Conservation (phyloP, 176 grass and related monocot species). For the Hordeum vulgare region DNA sequence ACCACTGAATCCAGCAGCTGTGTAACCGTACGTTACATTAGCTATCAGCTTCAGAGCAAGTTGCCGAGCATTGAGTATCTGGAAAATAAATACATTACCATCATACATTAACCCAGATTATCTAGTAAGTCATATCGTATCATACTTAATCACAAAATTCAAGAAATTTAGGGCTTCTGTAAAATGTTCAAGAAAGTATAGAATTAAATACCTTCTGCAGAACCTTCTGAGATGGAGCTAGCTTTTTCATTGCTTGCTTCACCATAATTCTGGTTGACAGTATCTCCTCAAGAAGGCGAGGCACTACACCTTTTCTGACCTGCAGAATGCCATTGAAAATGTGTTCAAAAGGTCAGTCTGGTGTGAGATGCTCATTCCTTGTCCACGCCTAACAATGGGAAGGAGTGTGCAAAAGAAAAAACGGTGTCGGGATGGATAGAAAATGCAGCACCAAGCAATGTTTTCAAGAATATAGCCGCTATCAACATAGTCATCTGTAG, state of each 20-base stretch:
- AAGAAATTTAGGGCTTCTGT: slow-evolving; percentile 3
- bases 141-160: neutral
- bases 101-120: neutral
- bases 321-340: slow-evolving; percentile 36
- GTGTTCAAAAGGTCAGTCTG: slow-evolving; percentile 8
- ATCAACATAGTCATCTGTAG: neutral
- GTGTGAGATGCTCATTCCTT: neutral
- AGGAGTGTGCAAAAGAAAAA: slow-evolving; percentile 3
- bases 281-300: slow-evolving; percentile 78
- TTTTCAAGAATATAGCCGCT: slow-evolving; percentile 16
- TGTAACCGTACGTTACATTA: slow-evolving; percentile 97
- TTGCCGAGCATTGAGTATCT: slow-evolving; percentile 98
- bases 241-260: slow-evolving; percentile 93
- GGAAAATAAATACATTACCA: slow-evolving; percentile 12
- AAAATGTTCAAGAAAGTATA: slow-evolving; percentile 1
- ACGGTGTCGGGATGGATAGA: neutral
- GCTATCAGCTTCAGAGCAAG: slow-evolving; percentile 96
- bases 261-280: slow-evolving; percentile 91
- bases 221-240: slow-evolving; percentile 68
- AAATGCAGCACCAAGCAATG: slow-evolving; percentile 9
- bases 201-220: slow-evolving; percentile 61
- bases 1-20: slow-evolving; percentile 93
- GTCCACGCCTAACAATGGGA: neutral
- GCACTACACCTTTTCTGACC: slow-evolving; percentile 92
- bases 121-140: neutral